These are phyloP conservation scores for Barnettozyma hawaiiensis DNA, from an alignment of 1,139 yeast genomes.

Conservation along the genomic window DNA sequence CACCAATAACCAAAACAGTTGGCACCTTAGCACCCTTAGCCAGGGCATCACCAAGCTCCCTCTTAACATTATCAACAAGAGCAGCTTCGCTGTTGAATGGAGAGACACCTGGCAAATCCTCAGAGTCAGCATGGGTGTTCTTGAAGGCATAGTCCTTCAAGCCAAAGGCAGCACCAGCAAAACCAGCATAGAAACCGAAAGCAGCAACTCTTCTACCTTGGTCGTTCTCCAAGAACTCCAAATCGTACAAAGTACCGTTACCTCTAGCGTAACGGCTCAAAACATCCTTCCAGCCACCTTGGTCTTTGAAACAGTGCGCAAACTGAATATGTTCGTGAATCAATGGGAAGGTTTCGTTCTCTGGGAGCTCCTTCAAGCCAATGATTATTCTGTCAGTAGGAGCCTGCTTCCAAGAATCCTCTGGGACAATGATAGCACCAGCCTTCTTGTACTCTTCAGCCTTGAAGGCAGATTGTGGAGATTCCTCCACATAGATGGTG, in stretches of 20 bases:
- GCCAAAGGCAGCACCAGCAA: conserved; percentile 98
- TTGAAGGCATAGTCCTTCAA: conserved; percentile 92
- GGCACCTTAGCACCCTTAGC: conserved; percentile 65
- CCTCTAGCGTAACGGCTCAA: conserved; percentile 86
- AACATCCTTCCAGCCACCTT: conserved; percentile 95
- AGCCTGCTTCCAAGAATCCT: conserved; percentile 88
- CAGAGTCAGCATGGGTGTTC: conserved; percentile 60
- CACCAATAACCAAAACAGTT: conserved; percentile 85
- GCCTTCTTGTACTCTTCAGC: conserved; percentile 67
- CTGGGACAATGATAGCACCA: conserved; percentile 87
- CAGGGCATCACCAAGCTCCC: conserved; percentile 54
- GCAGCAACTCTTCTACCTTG: conserved; percentile 98
- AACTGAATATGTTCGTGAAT: conserved; percentile 95
- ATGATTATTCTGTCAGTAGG: conserved; percentile 84
- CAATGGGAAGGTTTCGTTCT: conserved; percentile 82
- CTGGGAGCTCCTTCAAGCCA: conserved; percentile 95
- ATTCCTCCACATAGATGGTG: conserved; percentile 79
- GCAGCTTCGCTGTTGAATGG: conserved; percentile 80
- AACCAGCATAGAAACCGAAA: conserved; percentile 97
- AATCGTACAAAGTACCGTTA: conserved; percentile 81
- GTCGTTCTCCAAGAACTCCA: conserved; percentile 91
- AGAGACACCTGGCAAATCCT: conserved; percentile 66
- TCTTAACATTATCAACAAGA: conserved; percentile 64
- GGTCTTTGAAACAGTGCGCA: conserved; percentile 97
- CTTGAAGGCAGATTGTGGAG: conserved; percentile 75